Conservation (phyloP, 2,329 filamentous ascomycete species). For the Neoarthrinium moseri region DNA sequence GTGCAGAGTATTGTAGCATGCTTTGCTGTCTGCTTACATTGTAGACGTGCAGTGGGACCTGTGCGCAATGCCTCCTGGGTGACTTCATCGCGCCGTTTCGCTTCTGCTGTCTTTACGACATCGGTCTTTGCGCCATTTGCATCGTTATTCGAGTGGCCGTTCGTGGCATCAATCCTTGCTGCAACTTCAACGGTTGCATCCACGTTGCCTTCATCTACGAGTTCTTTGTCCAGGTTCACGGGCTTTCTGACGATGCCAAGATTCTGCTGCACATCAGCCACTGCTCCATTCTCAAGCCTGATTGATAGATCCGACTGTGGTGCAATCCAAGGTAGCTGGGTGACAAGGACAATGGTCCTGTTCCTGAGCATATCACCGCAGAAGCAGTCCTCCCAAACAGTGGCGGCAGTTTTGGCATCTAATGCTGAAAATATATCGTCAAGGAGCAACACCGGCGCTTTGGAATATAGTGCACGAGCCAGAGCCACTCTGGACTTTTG, state of each 20-base stretch:
- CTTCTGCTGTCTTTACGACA: conserved; percentile 30
- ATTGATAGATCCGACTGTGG: conserved; percentile 49
- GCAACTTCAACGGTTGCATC: conserved; percentile 25
- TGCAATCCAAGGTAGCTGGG: conserved; percentile 53
- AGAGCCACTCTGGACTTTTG: conserved; percentile 57
- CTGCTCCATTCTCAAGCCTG: conserved; percentile 42
- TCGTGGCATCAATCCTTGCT: conserved; percentile 16
- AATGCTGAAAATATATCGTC: conserved; percentile 61
- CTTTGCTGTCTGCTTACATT: conserved; percentile 32
- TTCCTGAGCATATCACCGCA: conserved; percentile 52
- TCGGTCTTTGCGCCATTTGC: conserved; percentile 19
- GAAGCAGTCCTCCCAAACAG: conserved; percentile 57
- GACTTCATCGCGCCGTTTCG: conserved; percentile 38
- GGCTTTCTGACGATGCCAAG: conserved; percentile 43
- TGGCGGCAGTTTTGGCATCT: conserved; percentile 56
- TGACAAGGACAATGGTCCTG: conserved; percentile 56
- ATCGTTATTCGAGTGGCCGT: conserved; percentile 14
- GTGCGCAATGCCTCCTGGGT: conserved; percentile 49
- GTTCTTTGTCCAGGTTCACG: conserved; percentile 39
- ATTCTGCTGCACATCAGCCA: conserved; percentile 41
- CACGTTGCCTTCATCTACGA: conserved; percentile 32
- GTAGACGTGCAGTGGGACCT: conserved; percentile 42
- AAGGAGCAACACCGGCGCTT: conserved; percentile 51
- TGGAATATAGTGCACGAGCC: conserved; percentile 57
- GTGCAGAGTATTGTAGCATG: not conserved